Percentiles rank a stretch among this genome's conserved stretches.
phyloP scores from a whole-genome alignment of 805 yeast species.

The Cyberlindnera xylosilytica region DNA sequence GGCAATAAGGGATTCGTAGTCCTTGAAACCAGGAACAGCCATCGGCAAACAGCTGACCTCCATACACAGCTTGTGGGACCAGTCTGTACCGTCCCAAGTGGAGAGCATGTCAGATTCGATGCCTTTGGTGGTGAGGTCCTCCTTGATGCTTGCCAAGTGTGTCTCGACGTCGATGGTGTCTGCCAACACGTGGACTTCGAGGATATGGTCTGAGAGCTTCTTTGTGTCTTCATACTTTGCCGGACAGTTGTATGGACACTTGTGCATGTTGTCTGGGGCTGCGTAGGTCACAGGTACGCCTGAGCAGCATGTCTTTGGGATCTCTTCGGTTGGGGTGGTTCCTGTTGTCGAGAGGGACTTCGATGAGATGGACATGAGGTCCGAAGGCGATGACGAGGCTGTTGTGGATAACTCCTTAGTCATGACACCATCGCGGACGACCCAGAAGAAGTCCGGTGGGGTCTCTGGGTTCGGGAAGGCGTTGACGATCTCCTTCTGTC shows the following conservation, averaged over 20 bases:
- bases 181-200: constrained; percentile 4
- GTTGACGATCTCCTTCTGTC: neutral
- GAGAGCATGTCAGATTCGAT: neutral
- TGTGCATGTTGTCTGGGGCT: neutral
- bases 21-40: neutral
- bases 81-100: constrained; percentile 11
- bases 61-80: constrained; percentile 8
- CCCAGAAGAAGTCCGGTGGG: neutral
- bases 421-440: neutral
- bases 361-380: too few relatives aligned
- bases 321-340: neutral
- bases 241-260: neutral
- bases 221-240: neutral
- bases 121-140: neutral
- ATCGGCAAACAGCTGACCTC: constrained; percentile 4
- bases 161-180: constrained; percentile 4
- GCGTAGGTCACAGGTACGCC: too few relatives aligned
- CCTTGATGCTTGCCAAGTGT: constrained; percentile 1
- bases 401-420: neutral
- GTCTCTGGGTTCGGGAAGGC: neutral
- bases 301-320: too few relatives aligned
- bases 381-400: neutral
- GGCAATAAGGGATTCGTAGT: constrained; percentile 2
- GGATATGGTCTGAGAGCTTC: constrained; percentile 3
- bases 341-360: neutral